These are phyloP conservation scores for Acanthamoeba pearcei DNA, from an alignment of 208 protist species.

Conservation along the genomic window DNA sequence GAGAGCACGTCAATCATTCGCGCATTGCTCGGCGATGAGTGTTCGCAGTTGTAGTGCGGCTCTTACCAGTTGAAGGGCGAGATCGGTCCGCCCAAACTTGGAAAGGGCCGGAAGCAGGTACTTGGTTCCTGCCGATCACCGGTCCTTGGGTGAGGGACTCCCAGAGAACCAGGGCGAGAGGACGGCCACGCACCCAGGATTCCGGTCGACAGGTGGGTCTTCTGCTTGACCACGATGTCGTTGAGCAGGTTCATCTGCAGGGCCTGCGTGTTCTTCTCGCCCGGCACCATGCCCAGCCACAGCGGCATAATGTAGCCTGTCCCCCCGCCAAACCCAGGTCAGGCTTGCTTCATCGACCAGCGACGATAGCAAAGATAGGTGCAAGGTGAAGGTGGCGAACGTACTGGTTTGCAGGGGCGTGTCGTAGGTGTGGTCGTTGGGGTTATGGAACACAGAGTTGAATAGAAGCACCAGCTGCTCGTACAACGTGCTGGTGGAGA, in stretches of 20 bases:
- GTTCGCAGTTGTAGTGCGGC: background rate
- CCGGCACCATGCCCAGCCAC: constrained; percentile 38
- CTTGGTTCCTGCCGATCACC: constrained; percentile 17
- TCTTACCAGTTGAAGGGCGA: constrained; percentile 52
- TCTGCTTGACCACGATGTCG: constrained; percentile 4
- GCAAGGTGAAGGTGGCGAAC: background rate
- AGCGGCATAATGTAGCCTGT: constrained; percentile 40
- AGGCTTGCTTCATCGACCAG: background rate
- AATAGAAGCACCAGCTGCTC: background rate
- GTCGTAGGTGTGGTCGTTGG: background rate
- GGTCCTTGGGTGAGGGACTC: background rate
- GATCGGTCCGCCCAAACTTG: constrained; percentile 27
- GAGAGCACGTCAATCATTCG: background rate
- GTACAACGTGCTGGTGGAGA: background rate
- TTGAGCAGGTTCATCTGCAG: background rate
- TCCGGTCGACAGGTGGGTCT: constrained; percentile 60
- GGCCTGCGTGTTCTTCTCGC: background rate
- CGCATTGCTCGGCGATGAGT: too few species aligned
- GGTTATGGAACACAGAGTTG: background rate
- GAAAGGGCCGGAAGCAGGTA: constrained; percentile 71
- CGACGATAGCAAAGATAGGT: background rate
- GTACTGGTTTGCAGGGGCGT: constrained; percentile 30
- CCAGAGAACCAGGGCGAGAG: background rate
- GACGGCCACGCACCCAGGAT: constrained; percentile 15
- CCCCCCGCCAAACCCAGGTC: too few species aligned